Conservation (phyloP, 2,329 filamentous ascomycete genomes). For the Penicillium sp. region DNA sequence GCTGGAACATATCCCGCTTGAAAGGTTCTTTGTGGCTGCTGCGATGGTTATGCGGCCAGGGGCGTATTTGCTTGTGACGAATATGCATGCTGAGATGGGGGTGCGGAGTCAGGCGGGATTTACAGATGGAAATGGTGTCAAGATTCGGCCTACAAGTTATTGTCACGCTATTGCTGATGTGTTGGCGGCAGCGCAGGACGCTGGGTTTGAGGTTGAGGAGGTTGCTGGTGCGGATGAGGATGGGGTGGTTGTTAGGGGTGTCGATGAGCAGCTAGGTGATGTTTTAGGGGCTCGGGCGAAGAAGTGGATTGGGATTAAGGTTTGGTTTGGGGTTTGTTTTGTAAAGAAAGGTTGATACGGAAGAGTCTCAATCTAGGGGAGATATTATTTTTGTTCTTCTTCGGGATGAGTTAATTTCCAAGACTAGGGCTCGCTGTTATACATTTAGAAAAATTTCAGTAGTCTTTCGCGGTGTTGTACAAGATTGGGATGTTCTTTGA, state of each 20-base stretch:
- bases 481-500: conserved; percentile 62
- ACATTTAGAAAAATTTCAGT: conserved; percentile 50
- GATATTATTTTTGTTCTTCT: not conserved
- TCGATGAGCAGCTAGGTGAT: conserved; percentile 57
- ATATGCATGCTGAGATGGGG: conserved; percentile 68
- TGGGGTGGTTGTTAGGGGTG: conserved; percentile 44
- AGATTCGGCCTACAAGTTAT: conserved; percentile 61
- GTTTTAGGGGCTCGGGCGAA: conserved; percentile 59
- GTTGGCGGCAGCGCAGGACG: conserved; percentile 48
- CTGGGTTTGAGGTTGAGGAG: conserved; percentile 48
- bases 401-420: conserved; percentile 4
- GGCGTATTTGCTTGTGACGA: conserved; percentile 60
- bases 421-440: conserved; percentile 3
- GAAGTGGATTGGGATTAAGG: conserved; percentile 61
- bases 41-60: conserved; percentile 45
- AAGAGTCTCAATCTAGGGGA: not conserved
- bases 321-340: conserved; percentile 56
- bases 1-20: conserved; percentile 61
- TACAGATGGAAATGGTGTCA: conserved; percentile 54
- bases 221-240: conserved; percentile 12
- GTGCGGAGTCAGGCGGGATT: conserved; percentile 61
- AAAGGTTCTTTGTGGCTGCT: conserved; percentile 57
- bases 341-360: conserved; percentile 29
- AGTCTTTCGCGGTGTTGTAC: conserved; percentile 64
- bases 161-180: conserved; percentile 55